These are phyloP conservation scores for Panicum hallii DNA, from an alignment of 202 grass and related monocot species.

Conservation along the genomic window DNA sequence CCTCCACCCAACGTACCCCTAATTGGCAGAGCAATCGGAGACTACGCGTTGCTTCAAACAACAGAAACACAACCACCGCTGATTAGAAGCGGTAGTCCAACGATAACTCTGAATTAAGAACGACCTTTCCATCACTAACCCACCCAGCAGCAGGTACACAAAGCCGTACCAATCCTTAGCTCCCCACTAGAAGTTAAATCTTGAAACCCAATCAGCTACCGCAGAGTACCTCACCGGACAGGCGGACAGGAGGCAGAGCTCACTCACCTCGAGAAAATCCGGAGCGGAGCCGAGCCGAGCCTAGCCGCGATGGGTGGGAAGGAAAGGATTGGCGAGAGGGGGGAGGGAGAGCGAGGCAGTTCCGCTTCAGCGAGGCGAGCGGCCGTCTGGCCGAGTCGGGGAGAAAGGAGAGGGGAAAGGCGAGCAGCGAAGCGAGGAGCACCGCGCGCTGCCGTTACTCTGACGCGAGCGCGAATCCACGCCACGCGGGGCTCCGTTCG, in stretches of 20 bases:
- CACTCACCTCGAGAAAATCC: constrained; percentile 42
- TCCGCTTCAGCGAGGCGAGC: background rate
- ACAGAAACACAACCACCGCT: background rate
- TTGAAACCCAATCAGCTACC: background rate
- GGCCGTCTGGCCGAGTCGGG: background rate
- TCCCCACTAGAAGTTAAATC: background rate
- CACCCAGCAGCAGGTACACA: background rate
- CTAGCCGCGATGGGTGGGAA: background rate
- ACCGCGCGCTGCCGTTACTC: constrained; percentile 28
- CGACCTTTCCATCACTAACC: background rate
- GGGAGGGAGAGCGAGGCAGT: background rate
- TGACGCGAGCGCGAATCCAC: constrained; percentile 36
- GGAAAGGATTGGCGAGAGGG: constrained; percentile 20
- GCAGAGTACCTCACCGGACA: background rate
- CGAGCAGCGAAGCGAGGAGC: background rate
- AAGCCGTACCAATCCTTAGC: background rate
- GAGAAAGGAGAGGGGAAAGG: constrained; percentile 17
- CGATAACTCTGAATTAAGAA: background rate
- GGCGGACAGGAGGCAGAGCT: background rate
- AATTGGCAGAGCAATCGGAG: constrained; percentile 15
- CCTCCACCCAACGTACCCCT: background rate
- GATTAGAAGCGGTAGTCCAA: background rate
- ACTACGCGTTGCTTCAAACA: constrained; percentile 4
- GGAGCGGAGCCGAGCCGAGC: background rate
- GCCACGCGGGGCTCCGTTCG: background rate